Evolutionary conservation across 208 protist genomes (phyloP), one percentile per base, ranked within the genome.

Genomic region (Wallacemonas sp.): DNA sequence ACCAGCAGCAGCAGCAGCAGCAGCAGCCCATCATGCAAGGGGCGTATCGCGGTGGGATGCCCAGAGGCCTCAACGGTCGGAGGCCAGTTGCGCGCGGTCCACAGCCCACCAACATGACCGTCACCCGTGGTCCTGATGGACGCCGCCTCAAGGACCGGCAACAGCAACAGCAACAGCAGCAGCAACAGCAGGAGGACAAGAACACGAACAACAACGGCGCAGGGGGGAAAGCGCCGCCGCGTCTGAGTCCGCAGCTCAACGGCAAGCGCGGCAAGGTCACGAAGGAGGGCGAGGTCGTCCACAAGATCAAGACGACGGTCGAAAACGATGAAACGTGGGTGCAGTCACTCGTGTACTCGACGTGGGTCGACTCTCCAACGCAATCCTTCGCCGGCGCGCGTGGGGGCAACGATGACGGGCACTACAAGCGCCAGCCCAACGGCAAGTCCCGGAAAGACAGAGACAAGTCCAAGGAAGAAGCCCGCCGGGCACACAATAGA

Each of bases 321-420:
- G 73, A 70, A 26, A 76, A 72, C 63, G 78, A 83, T 26, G 47
- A 70, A 11, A 68, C 65, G 36, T 83, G 78, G 78, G 47, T 83
- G 38, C 64, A 83, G 19, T 62, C 65, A 1, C 52, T 77, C 2
- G 64, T 68, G 16, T 68, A 80, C 54, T 74, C 69, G 8, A 83
- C 66, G 14, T 76, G 69, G 72, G 62, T 83, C 5, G 73, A 80
- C 32, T 80, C 78, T 3, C 78, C 78, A n/a, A 68, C 46, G 3
- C 68, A 54, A 0, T 55, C 48, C 49, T 54, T 72, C 14, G 32
- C 44, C 32, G 46, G 41, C 14, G n/a, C n/a, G n/a, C 32, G 44
- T 12, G 58, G 62, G 6, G 38, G 47, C 5, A 16, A 30, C 26
- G 24, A 68, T n/a, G 71, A 66, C 30, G 41, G 41, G 34, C 62